Evolutionary conservation across 352 stramenopile species (phyloP).

Genomic region (Blastocystis hominis): DNA sequence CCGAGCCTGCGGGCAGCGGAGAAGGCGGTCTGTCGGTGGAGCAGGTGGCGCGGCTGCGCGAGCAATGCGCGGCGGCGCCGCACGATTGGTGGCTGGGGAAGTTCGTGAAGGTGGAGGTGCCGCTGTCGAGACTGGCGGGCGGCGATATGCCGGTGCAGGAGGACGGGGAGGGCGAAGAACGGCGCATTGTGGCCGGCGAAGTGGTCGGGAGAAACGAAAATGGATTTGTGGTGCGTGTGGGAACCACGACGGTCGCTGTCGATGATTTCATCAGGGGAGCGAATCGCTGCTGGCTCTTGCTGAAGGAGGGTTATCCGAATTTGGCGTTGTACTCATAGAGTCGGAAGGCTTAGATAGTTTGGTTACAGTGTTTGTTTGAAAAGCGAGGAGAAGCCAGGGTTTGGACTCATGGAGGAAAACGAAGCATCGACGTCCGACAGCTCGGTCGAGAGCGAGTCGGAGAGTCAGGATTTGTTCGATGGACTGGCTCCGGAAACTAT

Average conservation of each 20-base stretch:
- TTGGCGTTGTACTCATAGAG: not conserved
- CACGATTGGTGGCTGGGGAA: slow-evolving; percentile 44
- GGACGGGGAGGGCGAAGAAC: not conserved
- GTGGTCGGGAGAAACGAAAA: slow-evolving; percentile 44
- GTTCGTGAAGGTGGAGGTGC: slow-evolving; percentile 50
- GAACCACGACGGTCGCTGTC: slow-evolving; percentile 1
- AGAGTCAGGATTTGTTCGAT: not conserved
- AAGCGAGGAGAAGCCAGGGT: not conserved
- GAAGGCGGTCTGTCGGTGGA: not conserved
- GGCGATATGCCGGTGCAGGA: not conserved
- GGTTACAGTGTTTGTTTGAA: too few species aligned
- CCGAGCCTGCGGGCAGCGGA: not conserved
- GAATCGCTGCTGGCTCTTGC: slow-evolving; percentile 37
- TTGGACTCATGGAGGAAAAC: not conserved
- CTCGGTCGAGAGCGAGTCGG: not conserved
- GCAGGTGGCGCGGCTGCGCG: not conserved
- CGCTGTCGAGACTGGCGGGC: not conserved
- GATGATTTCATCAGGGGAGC: slow-evolving; percentile 1
- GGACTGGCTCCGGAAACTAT: not conserved
- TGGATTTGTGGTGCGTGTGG: slow-evolving; percentile 31
- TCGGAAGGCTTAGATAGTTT: not conserved
- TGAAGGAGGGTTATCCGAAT: slow-evolving; percentile 47
- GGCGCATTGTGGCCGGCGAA: not conserved
- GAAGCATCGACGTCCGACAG: not conserved
- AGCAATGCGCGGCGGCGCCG: not conserved